Percentiles rank a stretch among this genome's conserved stretches.
phyloP scores from a whole-genome alignment of 2,329 filamentous ascomycete genomes.

The Teratosphaeria zuluensis region DNA sequence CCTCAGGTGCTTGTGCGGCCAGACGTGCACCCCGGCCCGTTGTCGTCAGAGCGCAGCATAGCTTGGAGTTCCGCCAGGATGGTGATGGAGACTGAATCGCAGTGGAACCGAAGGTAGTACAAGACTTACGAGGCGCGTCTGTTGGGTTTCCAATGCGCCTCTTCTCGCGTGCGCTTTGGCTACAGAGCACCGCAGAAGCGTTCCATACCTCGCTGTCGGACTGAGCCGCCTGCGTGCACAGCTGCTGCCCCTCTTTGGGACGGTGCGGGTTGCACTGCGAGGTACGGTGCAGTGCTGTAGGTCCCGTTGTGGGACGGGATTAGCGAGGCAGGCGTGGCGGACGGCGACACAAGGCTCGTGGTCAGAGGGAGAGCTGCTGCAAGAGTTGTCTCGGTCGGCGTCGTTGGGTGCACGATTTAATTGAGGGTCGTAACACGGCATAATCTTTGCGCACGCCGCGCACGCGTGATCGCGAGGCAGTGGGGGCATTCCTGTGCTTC shows the following conservation, averaged over 20 bases:
- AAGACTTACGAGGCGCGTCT: conserved; percentile 9
- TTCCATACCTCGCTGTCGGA: conserved; percentile 31
- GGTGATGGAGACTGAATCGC: conserved; percentile 11
- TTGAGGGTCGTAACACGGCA: conserved; percentile 6
- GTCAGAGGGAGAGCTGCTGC: conserved; percentile 1
- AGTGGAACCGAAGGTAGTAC: conserved; percentile 21
- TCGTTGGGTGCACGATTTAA: conserved; percentile 5
- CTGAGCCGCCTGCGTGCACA: conserved; percentile 12
- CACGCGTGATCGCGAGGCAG: conserved; percentile 6
- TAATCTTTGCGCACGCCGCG: conserved; percentile 4
- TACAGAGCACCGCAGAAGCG: conserved; percentile 28
- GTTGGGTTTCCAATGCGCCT: conserved; percentile 19
- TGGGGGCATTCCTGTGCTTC: conserved; percentile 3
- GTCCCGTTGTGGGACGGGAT: conserved; percentile 3
- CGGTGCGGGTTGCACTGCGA: conserved; percentile 6
- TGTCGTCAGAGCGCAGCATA: conserved; percentile 1
- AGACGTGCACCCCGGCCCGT: conserved; percentile 2
- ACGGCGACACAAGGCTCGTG: neutral
- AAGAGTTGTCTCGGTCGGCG: conserved; percentile 7
- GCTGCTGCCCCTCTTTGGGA: conserved; percentile 10
- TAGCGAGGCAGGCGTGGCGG: conserved; percentile 6
- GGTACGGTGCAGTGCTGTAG: neutral
- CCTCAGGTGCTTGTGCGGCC: conserved; percentile 6
- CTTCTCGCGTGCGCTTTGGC: conserved; percentile 15
- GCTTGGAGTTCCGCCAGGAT: conserved; percentile 12